phyloP scores from a whole-genome alignment of 2,329 filamentous ascomycete species.

The Epichloe elymi region DNA sequence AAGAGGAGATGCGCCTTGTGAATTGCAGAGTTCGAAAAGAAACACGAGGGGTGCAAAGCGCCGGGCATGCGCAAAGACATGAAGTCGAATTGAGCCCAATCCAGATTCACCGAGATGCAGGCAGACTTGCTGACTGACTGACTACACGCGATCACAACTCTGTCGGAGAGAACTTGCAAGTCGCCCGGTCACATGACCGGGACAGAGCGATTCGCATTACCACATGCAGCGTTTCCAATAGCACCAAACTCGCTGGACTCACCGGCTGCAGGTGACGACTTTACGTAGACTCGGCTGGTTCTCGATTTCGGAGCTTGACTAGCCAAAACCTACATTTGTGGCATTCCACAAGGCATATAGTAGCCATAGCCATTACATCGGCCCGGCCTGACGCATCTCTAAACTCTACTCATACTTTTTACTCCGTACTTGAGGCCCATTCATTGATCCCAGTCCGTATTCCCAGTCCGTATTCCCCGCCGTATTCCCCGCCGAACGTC shows the following conservation, averaged over 20 bases:
- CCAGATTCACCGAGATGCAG: background rate
- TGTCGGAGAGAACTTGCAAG: background rate
- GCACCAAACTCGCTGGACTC: too few species aligned
- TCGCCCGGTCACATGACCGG: constrained; percentile 3
- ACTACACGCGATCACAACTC: background rate
- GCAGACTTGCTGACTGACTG: background rate
- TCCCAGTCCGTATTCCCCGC: too few species aligned
- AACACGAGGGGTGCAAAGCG: too few species aligned
- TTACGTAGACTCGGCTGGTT: background rate
- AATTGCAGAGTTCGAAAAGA: background rate
- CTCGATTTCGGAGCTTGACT: background rate
- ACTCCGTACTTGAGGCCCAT: too few species aligned
- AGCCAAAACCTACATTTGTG: background rate
- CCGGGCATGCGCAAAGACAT: background rate
- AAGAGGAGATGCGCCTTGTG: background rate
- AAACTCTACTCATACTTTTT: background rate
- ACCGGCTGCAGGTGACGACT: too few species aligned
- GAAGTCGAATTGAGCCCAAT: background rate
- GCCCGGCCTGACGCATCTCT: background rate
- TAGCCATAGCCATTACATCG: background rate
- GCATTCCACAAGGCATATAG: background rate
- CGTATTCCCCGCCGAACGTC: too few species aligned
- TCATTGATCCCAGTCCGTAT: too few species aligned
- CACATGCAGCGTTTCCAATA: too few species aligned
- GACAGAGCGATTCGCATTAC: background rate